A percentile compares a stretch with the other conserved stretches of the same genome.
These are phyloP conservation scores for Lobosporangium transversale DNA, from an alignment of 192 early-diverging fungal species.

Conservation along the genomic window DNA sequence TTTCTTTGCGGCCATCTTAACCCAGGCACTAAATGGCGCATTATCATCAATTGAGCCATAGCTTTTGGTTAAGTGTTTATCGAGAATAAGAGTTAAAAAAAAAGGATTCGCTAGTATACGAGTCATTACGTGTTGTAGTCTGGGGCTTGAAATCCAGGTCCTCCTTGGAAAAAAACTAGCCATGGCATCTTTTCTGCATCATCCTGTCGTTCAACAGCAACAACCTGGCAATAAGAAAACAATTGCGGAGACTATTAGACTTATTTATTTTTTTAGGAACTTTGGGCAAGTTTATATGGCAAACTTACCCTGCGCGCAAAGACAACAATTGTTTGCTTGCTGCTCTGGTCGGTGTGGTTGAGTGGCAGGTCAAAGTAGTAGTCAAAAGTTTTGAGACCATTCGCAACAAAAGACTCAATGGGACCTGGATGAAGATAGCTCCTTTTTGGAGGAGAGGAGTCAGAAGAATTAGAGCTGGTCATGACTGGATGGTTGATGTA, in stretches of 20 bases:
- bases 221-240: slow-evolving; percentile 14
- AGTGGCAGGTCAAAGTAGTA: slow-evolving; percentile 51
- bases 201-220: slow-evolving; percentile 31
- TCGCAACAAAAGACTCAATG: slow-evolving; percentile 37
- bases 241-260: background rate
- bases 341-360: slow-evolving; percentile 21
- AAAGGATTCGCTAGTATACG: too few relatives aligned
- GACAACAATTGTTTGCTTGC: slow-evolving; percentile 44
- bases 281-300: too few relatives aligned
- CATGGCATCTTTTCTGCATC: slow-evolving; percentile 51
- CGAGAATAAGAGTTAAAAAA: too few relatives aligned
- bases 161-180: slow-evolving; percentile 48
- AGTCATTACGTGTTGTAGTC: slow-evolving; percentile 37
- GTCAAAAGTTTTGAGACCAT: slow-evolving; percentile 46
- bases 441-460: background rate
- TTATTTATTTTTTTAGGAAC: background rate
- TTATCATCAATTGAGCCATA: too few relatives aligned
- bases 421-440: slow-evolving; percentile 43
- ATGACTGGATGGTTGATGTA: too few relatives aligned
- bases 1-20: slow-evolving; percentile 60
- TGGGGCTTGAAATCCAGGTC: slow-evolving; percentile 44
- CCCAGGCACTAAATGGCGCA: slow-evolving; percentile 27
- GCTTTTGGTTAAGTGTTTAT: too few relatives aligned
- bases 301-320: slow-evolving; percentile 35
- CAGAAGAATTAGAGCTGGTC: background rate